A percentile compares a stretch with the other conserved stretches of the same genome.
Conservation (phyloP, 2,329 filamentous ascomycete genomes). For the Rhynchosporium agropyri region DNA sequence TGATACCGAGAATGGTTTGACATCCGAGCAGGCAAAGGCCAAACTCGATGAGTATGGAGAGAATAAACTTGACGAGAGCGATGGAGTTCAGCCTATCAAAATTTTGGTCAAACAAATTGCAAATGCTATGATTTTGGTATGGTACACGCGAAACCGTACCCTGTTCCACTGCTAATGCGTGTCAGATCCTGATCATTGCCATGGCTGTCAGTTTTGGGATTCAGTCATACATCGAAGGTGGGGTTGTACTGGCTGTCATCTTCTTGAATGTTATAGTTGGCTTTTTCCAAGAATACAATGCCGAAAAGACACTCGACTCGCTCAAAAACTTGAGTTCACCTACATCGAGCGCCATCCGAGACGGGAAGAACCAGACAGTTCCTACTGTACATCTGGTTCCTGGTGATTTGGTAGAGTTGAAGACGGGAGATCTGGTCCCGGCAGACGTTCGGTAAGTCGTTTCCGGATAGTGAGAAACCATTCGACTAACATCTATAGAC, state of each 20-base stretch:
- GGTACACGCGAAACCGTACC: neutral
- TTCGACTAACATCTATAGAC: constrained; percentile 35
- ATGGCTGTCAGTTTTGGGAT: constrained; percentile 62
- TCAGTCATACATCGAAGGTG: constrained; percentile 61
- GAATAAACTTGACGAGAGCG: constrained; percentile 64
- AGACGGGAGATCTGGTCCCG: constrained; percentile 50
- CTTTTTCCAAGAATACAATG: constrained; percentile 56
- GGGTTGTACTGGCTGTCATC: constrained; percentile 60
- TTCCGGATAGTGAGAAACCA: neutral
- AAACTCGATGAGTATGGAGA: constrained; percentile 60
- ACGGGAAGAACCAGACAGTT: constrained; percentile 53
- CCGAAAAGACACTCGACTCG: constrained; percentile 57
- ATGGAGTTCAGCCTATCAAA: constrained; percentile 62
- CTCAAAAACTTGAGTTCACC: constrained; percentile 40
- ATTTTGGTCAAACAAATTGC: constrained; percentile 68
- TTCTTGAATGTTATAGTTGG: constrained; percentile 60
- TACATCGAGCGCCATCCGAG: constrained; percentile 52
- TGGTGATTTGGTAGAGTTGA: constrained; percentile 60
- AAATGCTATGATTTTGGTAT: constrained; percentile 67
- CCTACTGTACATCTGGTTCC: constrained; percentile 57
- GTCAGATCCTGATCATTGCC: constrained; percentile 55
- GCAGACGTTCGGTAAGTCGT: constrained; percentile 44
- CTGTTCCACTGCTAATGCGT: constrained; percentile 16
- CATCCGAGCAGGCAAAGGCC: constrained; percentile 53
- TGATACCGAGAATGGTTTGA: constrained; percentile 60